phyloP scores from a whole-genome alignment of 1,139 yeast genomes.

The Lodderomyces margitis region DNA sequence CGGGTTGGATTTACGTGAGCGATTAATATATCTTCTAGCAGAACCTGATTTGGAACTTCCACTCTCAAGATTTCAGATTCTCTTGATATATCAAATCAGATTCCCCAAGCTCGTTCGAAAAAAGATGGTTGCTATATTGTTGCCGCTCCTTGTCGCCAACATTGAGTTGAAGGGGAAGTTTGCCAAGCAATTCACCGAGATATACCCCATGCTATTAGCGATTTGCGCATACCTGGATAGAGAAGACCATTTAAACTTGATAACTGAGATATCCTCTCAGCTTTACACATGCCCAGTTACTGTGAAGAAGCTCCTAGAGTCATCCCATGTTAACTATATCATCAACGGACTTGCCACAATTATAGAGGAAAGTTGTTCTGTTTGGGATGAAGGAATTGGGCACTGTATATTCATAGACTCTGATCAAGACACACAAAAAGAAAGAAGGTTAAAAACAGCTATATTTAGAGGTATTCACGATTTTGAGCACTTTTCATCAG shows the following conservation, averaged over 20 bases:
- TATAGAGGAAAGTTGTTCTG: constrained; percentile 38
- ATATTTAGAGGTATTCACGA: constrained; percentile 39
- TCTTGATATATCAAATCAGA: constrained; percentile 57
- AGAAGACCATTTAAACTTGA: constrained; percentile 58
- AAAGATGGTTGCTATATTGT: constrained; percentile 42
- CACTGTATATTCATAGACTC: constrained; percentile 25
- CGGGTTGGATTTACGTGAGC: constrained; percentile 7
- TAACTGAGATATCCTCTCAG: constrained; percentile 58
- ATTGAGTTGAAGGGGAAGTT: constrained; percentile 44
- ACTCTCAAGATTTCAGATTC: constrained; percentile 50
- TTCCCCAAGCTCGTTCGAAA: constrained; percentile 50
- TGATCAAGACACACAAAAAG: constrained; percentile 16
- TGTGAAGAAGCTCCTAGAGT: constrained; percentile 39
- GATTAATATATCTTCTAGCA: constrained; percentile 7
- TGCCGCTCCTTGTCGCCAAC: constrained; percentile 56
- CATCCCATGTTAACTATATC: constrained; percentile 37
- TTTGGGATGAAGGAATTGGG: constrained; percentile 24
- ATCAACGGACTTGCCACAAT: constrained; percentile 49
- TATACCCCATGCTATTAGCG: constrained; percentile 54
- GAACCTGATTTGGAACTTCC: constrained; percentile 5
- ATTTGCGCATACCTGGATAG: constrained; percentile 54
- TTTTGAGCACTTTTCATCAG: constrained; percentile 43
- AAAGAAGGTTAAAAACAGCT: constrained; percentile 29
- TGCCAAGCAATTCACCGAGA: constrained; percentile 50
- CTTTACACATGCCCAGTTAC: constrained; percentile 65